Evolutionary conservation across 345 rosid species (phyloP), one percentile per base, ranked within the genome.

Genomic region (Leavenworthia alabamica): DNA sequence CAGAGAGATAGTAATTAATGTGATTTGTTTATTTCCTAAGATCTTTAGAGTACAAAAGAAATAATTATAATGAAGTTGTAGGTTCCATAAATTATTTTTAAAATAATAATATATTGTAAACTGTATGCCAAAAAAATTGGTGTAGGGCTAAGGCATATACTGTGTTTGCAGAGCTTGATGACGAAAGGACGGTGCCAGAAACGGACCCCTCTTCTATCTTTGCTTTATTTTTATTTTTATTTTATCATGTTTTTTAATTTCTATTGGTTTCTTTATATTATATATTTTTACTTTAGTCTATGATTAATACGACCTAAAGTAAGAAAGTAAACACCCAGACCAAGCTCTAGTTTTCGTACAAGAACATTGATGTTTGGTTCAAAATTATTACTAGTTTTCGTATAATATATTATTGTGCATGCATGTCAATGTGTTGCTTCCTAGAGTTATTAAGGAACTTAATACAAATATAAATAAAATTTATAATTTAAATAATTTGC

Each of bases 141-240:
- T 68, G 69, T 62, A 56, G 59, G 64, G 64, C 44, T 47, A 62
- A 46, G 29, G 68, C 68, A 70, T 70, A 48, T 37, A 49, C 75
- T 56, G 47, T 55, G 70, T 63, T 63, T 23, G 51, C 65, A 71
- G 75, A 56, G 47, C 64, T 63, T 55, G 75, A 71, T 40, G 70
- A 64, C 48, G 75, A 71, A 64, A 56, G 70, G 60, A 71, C 75
- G 29, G 47, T 71, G 53, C 54, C 64, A 63, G 70, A 56, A 33
- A 40, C 64, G 75, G 75, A 48, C 70, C 75, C 70, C 54, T 71
- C 60, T 33, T 70, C 39, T 54, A 40, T 62, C 35, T 45, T 54
- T 53, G 31, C 48, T 29, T 51, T 5, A n/a, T n/a, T n/a, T n/a
- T n/a, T n/a, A n/a, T n/a, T 0, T 16, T 29, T 42, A 17, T 32